Conservation (phyloP, 2,329 filamentous ascomycete species). For the Coniosporium tulheliwenetii region DNA sequence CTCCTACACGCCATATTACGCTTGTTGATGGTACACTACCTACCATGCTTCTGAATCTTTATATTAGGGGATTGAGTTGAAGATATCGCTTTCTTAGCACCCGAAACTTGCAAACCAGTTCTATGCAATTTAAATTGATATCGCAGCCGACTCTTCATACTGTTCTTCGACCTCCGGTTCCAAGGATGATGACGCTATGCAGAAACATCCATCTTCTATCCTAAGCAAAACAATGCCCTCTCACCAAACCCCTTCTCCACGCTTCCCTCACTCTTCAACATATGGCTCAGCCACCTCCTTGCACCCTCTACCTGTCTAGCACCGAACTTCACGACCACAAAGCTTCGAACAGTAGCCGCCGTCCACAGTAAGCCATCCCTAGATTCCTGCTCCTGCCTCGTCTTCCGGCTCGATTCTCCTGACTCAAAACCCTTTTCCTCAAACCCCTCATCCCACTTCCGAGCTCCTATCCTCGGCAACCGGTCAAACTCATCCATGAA, state of each 20-base stretch:
- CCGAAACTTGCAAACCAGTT: not conserved
- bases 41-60: not conserved
- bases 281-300: conserved; percentile 60
- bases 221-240: conserved; percentile 61
- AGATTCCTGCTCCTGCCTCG: conserved; percentile 43
- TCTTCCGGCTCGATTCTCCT: conserved; percentile 33
- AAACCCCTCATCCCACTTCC: conserved; percentile 46
- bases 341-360: conserved; percentile 63
- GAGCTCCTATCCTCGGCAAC: conserved; percentile 66
- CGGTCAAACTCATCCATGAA: conserved; percentile 65
- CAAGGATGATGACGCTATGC: not conserved
- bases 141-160: not conserved
- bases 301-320: conserved; percentile 68
- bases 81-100: not conserved
- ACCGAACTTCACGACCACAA: conserved; percentile 83
- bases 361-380: conserved; percentile 61
- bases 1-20: not conserved
- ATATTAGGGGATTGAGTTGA: not conserved
- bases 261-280: conserved; percentile 62
- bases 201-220: conserved; percentile 4
- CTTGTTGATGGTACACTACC: not conserved
- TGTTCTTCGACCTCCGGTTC: not conserved
- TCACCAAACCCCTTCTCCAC: conserved; percentile 60
- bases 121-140: not conserved
- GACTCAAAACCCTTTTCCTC: conserved; percentile 19